Evolutionary conservation across 2,329 filamentous ascomycete genomes (phyloP), one percentile per base, ranked within the genome.

Genomic region (Aspergillus fructus): DNA sequence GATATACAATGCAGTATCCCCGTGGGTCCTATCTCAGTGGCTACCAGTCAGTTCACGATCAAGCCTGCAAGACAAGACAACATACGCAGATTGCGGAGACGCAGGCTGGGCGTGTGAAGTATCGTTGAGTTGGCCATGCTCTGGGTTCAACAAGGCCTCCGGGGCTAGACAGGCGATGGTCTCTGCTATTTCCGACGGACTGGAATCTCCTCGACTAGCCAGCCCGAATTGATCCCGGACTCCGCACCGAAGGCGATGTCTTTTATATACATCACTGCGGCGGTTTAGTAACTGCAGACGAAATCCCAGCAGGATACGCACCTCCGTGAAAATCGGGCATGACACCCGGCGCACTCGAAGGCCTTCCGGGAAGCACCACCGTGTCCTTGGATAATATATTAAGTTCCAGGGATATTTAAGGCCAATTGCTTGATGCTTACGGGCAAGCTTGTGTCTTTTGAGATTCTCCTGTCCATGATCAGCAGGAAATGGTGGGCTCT

Each of bases 311-410:
- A 47, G 39, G 41, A 24, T 42, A 23, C 15, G 19, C 19, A 48
- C 52, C 42, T 54, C 9, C 41, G 21, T 21, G 52, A 48, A 45
- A 55, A 49, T 27, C 37, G 23, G n/a, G 53, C 53, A 12, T 47
- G 37, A 12, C 53, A 55, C 4, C 53, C 43, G 4, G 23, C 45
- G 33, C 45, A 55, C 42, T 49, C 53, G n/a, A 49, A 55, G 9
- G 19, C 15, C n/a, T 49, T 48, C 2, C 15, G 43, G 12, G 13
- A 24, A 15, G 7, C 37, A 15, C 27, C 33, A 11, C 40, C 37
- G 15, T 24, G 23, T 33, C 45, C 21, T 40, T 8, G 5, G 12
- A 1, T 3, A 11, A 30, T 30, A 11, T 3, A 1, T 11, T 30
- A 11, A 4, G 8, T 30, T 3, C 12, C 27, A 11, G 27, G 3